Base-by-base conservation (phyloP, 1,284 basidiomycete species). In the Tilletia horrida region DNA sequence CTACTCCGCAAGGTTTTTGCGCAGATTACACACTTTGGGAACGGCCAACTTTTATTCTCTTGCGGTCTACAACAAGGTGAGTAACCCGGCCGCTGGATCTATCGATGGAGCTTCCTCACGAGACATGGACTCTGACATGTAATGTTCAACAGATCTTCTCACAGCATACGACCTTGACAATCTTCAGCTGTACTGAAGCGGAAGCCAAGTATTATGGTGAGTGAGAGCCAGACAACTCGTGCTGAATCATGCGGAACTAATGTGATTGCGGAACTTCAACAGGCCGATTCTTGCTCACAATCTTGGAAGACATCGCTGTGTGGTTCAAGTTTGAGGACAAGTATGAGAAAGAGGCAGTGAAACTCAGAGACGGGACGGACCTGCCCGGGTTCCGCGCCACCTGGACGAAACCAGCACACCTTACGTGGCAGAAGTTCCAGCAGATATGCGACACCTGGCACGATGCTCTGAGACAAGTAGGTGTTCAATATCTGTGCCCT, bases 121-220 rank as follows among this genome's bases (percentile, higher is more conserved):
- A n/a, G n/a, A n/a, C n/a, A n/a, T n/a, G n/a, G n/a, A n/a, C n/a
- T 11, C 61, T 62, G 50, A 52, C 11, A 48, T 44, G 6, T 21
- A 21, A 11, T 16, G 11, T 9, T 7, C 43, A 18, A 27, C 43
- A 61, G 50, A 18, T 70, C 55, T 74, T 81, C 67, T 69, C 70
- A 18, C 77, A 80, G 48, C 77, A 81, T 57, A 73, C 77, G 14
- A 89, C 91, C 57, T 88, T 89, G 8, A 87, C 93, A 11, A 85
- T 97, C 29, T 97, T 94, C 81, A 90, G 91, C 1, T 94, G 92
- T 76, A 96, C 93, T 64, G 95, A 96, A 84, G 92, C 91, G 75
- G 95, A 99, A 83, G 93, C 93, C 7, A 88, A 90, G 66, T 98
- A 97, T 83, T 94, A 94, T 78, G 93, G 50, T 52, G 27, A 92